These are phyloP conservation scores for Claviceps africana DNA, from an alignment of 2,329 filamentous ascomycete genomes.

Conservation along the genomic window DNA sequence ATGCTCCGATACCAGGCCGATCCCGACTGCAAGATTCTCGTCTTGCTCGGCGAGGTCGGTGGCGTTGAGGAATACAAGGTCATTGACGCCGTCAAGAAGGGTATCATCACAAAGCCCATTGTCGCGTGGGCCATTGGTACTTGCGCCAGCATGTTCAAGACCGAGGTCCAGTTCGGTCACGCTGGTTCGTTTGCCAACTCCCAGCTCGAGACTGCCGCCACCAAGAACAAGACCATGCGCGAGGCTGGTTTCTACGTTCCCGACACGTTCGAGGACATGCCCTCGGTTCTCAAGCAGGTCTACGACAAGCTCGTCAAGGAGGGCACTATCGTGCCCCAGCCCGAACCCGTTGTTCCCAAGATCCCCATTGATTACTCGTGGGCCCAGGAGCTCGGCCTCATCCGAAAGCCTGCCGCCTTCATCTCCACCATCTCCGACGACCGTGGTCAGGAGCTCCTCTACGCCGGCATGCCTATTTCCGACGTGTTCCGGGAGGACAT, in stretches of 20 bases:
- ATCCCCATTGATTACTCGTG: constrained; percentile 99
- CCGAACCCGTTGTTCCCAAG: constrained; percentile 91
- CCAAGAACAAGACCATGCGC: constrained; percentile 95
- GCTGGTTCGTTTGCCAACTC: constrained; percentile 98
- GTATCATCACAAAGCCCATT: constrained; percentile 93
- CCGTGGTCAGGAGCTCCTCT: constrained; percentile 97
- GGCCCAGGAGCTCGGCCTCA: constrained; percentile 97
- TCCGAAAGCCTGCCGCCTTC: constrained; percentile 98
- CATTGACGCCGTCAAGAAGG: constrained; percentile 92
- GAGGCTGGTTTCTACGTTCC: constrained; percentile 92
- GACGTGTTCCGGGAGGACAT: constrained; percentile 99
- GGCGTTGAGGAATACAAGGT: constrained; percentile 99
- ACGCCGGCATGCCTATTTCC: constrained; percentile 99
- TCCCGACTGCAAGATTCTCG: constrained; percentile 91
- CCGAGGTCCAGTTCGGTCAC: constrained; percentile 98
- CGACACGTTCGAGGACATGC: constrained; percentile 93
- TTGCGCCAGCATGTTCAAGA: constrained; percentile 99
- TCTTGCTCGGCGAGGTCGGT: constrained; percentile 94
- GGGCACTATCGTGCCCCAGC: constrained; percentile 70
- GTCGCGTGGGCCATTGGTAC: constrained; percentile 99
- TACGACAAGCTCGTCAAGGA: constrained; percentile 80
- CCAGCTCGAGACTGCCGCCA: constrained; percentile 88
- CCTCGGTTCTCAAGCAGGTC: constrained; percentile 57
- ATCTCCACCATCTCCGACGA: constrained; percentile 99
- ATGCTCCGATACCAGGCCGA: constrained; percentile 92